Evolutionary conservation across 805 yeast species (phyloP), one percentile per base, ranked within the genome.

Genomic region (Metschnikowia lachancei): DNA sequence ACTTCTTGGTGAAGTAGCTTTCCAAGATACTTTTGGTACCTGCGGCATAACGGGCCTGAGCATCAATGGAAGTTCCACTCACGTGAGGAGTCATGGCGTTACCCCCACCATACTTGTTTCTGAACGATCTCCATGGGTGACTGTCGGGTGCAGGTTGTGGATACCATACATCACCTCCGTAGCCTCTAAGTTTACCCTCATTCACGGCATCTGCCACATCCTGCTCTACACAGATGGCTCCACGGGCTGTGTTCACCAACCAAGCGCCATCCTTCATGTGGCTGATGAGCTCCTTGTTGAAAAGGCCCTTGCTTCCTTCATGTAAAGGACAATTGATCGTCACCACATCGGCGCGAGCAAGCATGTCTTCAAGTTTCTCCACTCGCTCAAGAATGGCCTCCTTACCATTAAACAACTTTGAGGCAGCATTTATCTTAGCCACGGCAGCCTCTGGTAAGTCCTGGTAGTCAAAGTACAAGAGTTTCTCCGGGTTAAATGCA

Each of bases 51-150:
- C 94, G 75, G 34, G 72, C 70, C 70, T 86, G 94, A 31, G 95
- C 92, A 64, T 86, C 92, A 55, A 86, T 70, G 36, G 88, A 81
- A 20, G 92, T 82, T 51, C 95, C 94, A 44, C 87, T 81, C 56
- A 82, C 78, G 62, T 85, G 94, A 17, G 91, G 90, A 42, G 89
- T 83, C 92, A 86, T 85, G 44, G 91, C 92, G 58, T 87, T 86
- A 54, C 92, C 92, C 31, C 80, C 86, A 13, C 57, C 57, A 54
- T 74, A 77, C 59, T 77, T 70, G 77, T 84, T 83, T 40, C 69
- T 61, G 81, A 85, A 77, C 10, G 72, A 45, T 74, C 89, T 76
- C 94, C 94, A 86, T 54, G 90, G 90, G 61, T 85, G 90, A 63
- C 75, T 76, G 45, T 71, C 69, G 53, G 90, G 89, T 22, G 92